Conservation (phyloP, 768 basidiomycete species). For the Leccinum incarnatum region DNA sequence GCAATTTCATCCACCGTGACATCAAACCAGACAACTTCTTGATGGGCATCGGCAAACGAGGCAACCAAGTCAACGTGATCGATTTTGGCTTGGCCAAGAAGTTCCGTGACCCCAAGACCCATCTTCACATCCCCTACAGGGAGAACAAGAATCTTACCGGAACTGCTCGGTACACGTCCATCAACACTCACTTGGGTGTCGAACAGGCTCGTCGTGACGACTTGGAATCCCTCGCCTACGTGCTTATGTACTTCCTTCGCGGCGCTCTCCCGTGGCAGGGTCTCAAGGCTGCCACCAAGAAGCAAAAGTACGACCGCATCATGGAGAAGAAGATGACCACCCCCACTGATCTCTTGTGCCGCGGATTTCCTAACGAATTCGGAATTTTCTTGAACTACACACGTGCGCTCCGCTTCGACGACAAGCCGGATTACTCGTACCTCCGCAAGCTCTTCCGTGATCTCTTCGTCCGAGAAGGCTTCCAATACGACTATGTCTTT, state of each 20-base stretch:
- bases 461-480: slow-evolving; percentile 94
- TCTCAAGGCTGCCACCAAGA: slow-evolving; percentile 99
- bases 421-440: slow-evolving; percentile 99
- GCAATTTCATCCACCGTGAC: slow-evolving; percentile 96
- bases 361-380: slow-evolving; percentile 99
- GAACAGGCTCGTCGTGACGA: slow-evolving; percentile 98
- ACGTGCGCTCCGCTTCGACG: slow-evolving; percentile 97
- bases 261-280: slow-evolving; percentile 99
- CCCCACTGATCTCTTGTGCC: slow-evolving; percentile 93
- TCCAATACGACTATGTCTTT: slow-evolving; percentile 99
- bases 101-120: slow-evolving; percentile 99
- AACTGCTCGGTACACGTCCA: slow-evolving; percentile 97
- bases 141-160: slow-evolving; percentile 99
- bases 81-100: slow-evolving; percentile 99
- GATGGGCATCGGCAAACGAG: slow-evolving; percentile 99
- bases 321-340: slow-evolving; percentile 99
- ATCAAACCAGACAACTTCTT: slow-evolving; percentile 99
- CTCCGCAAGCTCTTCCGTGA: slow-evolving; percentile 99
- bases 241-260: slow-evolving; percentile 99
- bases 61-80: slow-evolving; percentile 99
- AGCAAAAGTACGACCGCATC: slow-evolving; percentile 99
- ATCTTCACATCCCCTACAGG: slow-evolving; percentile 98
- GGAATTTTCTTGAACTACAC: slow-evolving; percentile 99
- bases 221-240: slow-evolving; percentile 96
- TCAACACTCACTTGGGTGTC: slow-evolving; percentile 98